These are phyloP conservation scores for Ophiocordyceps camponoti-leonardi DNA, from an alignment of 2,329 filamentous ascomycete genomes.

Conservation along the genomic window DNA sequence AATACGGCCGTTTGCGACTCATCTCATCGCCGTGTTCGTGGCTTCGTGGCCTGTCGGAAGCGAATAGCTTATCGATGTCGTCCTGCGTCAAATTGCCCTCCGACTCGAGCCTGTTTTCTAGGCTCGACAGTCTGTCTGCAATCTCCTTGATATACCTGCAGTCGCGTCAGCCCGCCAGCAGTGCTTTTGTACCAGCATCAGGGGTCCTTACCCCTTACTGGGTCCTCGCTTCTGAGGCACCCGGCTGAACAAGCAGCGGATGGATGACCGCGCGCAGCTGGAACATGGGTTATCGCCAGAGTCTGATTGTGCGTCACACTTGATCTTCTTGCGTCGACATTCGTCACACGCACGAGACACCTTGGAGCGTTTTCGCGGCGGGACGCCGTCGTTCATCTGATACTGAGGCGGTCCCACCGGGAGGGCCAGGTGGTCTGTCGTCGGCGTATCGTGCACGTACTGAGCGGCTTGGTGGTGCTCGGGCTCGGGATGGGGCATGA, in stretches of 20 bases:
- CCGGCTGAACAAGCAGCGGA: slow-evolving; percentile 69
- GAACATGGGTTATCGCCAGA: slow-evolving; percentile 58
- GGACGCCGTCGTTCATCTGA: slow-evolving; percentile 37
- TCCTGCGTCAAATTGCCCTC: slow-evolving; percentile 26
- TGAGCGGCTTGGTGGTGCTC: slow-evolving; percentile 18
- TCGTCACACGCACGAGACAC: slow-evolving; percentile 82
- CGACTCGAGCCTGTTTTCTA: slow-evolving; percentile 59
- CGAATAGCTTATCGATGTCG: slow-evolving; percentile 25
- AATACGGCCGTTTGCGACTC: slow-evolving; percentile 28
- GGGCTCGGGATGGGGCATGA: slow-evolving; percentile 24
- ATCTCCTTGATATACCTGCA: slow-evolving; percentile 81
- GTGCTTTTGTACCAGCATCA: background rate
- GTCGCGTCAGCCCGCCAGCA: background rate
- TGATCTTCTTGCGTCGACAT: slow-evolving; percentile 77
- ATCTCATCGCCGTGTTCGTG: slow-evolving; percentile 15
- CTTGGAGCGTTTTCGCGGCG: slow-evolving; percentile 64
- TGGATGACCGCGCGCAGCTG: slow-evolving; percentile 61
- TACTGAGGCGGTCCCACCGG: slow-evolving; percentile 18
- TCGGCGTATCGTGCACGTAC: slow-evolving; percentile 20
- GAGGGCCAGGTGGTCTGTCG: slow-evolving; percentile 17
- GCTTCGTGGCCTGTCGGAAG: slow-evolving; percentile 14
- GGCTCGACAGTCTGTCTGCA: slow-evolving; percentile 64
- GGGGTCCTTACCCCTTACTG: slow-evolving; percentile 55
- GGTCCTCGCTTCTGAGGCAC: slow-evolving; percentile 79
- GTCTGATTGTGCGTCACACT: slow-evolving; percentile 69